These are phyloP conservation scores for Ceratobasidium sp. DNA, from an alignment of 1,284 basidiomycete species.

Conservation along the genomic window DNA sequence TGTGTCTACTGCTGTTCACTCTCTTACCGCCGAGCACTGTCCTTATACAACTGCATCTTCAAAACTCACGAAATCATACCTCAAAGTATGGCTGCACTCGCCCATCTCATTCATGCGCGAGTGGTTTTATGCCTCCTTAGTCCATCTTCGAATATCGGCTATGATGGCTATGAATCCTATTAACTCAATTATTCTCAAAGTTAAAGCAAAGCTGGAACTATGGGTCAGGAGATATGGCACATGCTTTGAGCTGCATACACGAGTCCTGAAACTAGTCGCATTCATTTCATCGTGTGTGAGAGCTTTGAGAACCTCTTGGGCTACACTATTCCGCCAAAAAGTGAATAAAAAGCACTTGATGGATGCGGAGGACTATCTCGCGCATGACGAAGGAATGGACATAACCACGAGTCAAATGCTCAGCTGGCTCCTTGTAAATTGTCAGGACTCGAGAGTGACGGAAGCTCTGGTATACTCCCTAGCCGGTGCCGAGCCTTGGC, in stretches of 20 bases:
- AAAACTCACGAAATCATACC: not conserved
- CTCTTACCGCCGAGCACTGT: slow-evolving; percentile 1
- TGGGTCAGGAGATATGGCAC: no score
- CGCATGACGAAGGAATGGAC: not conserved
- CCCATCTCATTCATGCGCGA: not conserved
- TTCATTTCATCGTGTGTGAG: no score
- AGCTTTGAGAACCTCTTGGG: no score
- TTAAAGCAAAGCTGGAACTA: no score
- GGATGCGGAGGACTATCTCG: not conserved
- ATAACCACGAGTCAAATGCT: slow-evolving; percentile 6
- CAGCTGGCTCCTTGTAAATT: not conserved
- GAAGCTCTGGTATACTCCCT: not conserved
- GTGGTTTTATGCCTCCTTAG: not conserved
- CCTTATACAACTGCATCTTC: slow-evolving; percentile 18
- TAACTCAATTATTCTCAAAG: not conserved
- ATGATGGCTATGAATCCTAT: no score
- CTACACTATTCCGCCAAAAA: no score
- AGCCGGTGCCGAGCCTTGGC: slow-evolving; percentile 13
- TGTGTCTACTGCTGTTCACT: not conserved
- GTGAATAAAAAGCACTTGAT: no score
- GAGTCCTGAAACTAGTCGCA: no score
- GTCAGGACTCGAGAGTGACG: no score
- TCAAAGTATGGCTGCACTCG: not conserved
- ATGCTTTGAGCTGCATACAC: no score
- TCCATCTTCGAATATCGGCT: not conserved